phyloP scores from a whole-genome alignment of 148 eudicot genomes.

The Rhododendron williamsianum region DNA sequence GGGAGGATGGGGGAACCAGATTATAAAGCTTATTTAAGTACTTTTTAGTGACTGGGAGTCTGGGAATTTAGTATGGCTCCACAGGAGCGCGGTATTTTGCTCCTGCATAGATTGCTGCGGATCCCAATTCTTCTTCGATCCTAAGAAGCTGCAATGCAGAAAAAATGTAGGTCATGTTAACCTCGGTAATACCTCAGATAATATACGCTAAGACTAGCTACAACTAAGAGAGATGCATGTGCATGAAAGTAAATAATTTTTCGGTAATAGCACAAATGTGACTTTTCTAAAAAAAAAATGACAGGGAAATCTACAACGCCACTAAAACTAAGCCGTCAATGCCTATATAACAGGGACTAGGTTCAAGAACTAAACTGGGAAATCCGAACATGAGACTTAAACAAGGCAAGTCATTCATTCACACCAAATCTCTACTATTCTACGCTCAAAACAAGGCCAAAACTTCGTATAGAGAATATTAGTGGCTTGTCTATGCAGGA shows the following conservation, averaged over 20 bases:
- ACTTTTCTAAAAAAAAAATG: neutral
- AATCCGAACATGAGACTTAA: neutral
- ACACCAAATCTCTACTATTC: neutral
- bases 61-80: constrained; percentile 25
- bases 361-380: neutral
- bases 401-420: neutral
- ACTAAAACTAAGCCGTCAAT: neutral
- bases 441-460: neutral
- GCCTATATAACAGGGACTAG: neutral
- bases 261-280: neutral
- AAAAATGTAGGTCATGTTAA: neutral
- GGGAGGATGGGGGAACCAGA: neutral
- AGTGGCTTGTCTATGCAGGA: neutral
- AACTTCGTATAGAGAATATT: neutral
- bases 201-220: neutral
- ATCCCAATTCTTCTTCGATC: constrained; percentile 44
- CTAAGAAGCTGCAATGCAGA: constrained; percentile 31
- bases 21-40: constrained; percentile 7
- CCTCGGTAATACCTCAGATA: neutral
- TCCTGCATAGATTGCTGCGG: constrained; percentile 37
- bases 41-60: neutral
- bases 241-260: neutral
- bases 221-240: neutral
- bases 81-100: constrained; percentile 36
- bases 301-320: neutral